Evolutionary conservation across 2,329 filamentous ascomycete species (phyloP).

Genomic region (Rhexocercosporidium sp.): DNA sequence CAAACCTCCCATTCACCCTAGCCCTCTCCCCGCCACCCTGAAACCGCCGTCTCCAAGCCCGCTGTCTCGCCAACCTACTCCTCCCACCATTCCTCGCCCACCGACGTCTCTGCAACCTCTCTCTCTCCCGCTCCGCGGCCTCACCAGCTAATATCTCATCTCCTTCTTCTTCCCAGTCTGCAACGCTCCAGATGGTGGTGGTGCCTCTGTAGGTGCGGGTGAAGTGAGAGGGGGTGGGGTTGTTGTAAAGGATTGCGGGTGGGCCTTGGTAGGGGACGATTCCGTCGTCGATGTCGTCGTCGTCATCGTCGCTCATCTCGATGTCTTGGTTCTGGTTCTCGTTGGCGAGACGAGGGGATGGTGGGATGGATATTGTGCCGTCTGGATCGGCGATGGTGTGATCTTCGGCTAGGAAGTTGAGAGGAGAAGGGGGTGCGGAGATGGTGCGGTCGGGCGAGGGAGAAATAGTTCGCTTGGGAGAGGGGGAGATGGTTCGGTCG

Average conservation of each 20-base stretch:
- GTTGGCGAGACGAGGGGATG: not conserved
- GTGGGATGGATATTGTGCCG: not conserved
- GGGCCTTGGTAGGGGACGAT: not conserved
- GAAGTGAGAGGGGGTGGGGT: constrained; percentile 2
- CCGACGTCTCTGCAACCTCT: not conserved
- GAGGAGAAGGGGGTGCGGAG: not conserved
- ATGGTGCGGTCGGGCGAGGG: not conserved
- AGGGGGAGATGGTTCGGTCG: not conserved
- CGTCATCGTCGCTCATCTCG: too few relatives aligned
- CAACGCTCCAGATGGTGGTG: constrained; percentile 3
- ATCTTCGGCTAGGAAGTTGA: not conserved
- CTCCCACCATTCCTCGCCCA: not conserved
- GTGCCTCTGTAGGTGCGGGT: not conserved
- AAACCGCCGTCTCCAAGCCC: not conserved
- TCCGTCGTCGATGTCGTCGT: constrained; percentile 2
- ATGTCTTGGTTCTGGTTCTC: not conserved
- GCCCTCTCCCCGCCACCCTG: not conserved
- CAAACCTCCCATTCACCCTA: not conserved
- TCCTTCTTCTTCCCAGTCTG: not conserved
- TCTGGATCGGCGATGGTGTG: not conserved
- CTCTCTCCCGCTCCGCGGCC: not conserved
- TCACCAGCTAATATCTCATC: not conserved
- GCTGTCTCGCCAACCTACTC: not conserved
- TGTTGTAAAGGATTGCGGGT: not conserved
- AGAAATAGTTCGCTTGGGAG: too few relatives aligned